Evolutionary conservation across 2,329 filamentous ascomycete genomes (phyloP).

Genomic region (Colletotrichum cereale): DNA sequence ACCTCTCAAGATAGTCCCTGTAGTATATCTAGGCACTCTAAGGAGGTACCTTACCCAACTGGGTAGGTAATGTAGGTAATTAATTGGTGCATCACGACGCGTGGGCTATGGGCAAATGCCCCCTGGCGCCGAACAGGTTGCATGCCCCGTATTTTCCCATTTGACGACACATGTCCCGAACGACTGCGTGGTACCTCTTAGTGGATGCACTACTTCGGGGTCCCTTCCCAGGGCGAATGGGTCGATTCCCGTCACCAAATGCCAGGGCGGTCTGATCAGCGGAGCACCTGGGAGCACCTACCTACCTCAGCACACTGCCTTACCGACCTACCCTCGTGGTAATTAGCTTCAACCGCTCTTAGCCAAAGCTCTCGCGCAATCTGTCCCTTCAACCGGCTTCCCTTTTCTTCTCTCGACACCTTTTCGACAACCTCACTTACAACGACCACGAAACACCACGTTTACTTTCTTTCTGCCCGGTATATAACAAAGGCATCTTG

Average conservation of each 20-base stretch:
- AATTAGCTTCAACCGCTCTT: conserved; percentile 24
- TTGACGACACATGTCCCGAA: conserved; percentile 44
- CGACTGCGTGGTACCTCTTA: neutral
- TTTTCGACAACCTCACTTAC: conserved; percentile 17
- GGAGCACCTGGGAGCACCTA: conserved; percentile 1
- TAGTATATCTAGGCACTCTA: too few relatives aligned
- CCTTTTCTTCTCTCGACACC: conserved; percentile 39
- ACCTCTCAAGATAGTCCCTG: neutral
- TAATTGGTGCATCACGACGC: neutral
- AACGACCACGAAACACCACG: conserved; percentile 4
- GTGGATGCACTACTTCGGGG: conserved; percentile 5
- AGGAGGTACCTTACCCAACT: too few relatives aligned
- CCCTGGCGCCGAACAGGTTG: conserved; percentile 28
- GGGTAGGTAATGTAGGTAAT: neutral
- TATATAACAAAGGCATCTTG: conserved; percentile 14
- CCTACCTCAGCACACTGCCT: conserved; percentile 8
- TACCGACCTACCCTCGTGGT: conserved; percentile 9
- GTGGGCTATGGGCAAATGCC: conserved; percentile 5
- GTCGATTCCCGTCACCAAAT: conserved; percentile 1
- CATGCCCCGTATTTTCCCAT: conserved; percentile 31
- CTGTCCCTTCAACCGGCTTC: conserved; percentile 41
- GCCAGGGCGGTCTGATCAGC: neutral
- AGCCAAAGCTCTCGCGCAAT: conserved; percentile 36
- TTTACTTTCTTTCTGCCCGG: neutral
- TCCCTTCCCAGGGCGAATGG: neutral